These are phyloP conservation scores for Salvia splendens DNA, from an alignment of 257 asterid species.

Conservation along the genomic window DNA sequence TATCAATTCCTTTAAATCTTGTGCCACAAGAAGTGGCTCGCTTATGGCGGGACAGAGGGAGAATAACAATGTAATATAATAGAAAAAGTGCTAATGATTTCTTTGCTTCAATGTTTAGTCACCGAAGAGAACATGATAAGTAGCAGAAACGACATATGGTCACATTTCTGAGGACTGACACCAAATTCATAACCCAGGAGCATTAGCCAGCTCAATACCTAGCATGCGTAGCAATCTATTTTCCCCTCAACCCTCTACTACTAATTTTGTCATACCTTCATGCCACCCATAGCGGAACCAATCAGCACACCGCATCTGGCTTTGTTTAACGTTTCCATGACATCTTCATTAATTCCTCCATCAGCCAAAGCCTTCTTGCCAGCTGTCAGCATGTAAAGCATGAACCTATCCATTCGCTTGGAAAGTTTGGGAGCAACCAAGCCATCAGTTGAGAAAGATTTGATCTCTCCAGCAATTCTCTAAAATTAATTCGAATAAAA, in stretches of 20 bases:
- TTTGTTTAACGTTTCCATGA: conserved; percentile 71
- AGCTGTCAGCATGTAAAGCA: conserved; percentile 96
- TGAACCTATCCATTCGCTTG: conserved; percentile 90
- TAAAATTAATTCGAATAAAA: conserved; percentile 37
- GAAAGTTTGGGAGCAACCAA: conserved; percentile 93
- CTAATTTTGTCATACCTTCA: conserved; percentile 59
- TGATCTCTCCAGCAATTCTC: conserved; percentile 64
- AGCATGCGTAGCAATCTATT: background rate
- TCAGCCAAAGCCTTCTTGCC: conserved; percentile 93
- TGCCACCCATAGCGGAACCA: conserved; percentile 98
- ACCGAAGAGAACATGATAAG: conserved; percentile 12
- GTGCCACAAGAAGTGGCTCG: too few species aligned
- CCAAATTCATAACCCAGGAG: too few species aligned
- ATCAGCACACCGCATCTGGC: conserved; percentile 83
- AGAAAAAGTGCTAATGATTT: conserved; percentile 9
- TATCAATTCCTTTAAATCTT: too few species aligned
- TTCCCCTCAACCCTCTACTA: background rate
- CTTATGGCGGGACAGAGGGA: too few species aligned
- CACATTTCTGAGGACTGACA: background rate
- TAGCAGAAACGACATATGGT: conserved; percentile 5
- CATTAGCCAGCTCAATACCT: too few species aligned
- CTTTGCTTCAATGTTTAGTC: conserved; percentile 10
- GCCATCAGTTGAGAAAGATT: conserved; percentile 86
- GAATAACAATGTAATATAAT: conserved; percentile 7
- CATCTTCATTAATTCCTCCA: conserved; percentile 79